A percentile compares a stretch with the other conserved stretches of the same genome.
Conservation (phyloP, 192 early-diverging fungal genomes). For the Backusella australiensis region DNA sequence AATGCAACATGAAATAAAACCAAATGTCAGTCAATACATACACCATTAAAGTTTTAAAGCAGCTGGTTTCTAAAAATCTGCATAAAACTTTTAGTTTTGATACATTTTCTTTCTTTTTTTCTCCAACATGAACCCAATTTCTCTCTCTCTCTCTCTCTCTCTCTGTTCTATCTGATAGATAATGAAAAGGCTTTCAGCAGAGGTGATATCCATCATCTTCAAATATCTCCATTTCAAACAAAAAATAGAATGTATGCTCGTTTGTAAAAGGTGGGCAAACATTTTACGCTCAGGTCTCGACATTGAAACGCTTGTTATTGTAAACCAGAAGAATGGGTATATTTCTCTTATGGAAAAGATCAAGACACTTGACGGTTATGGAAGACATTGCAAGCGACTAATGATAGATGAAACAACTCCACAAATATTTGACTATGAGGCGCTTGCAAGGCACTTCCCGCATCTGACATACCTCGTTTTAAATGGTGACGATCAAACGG, state of each 20-base stretch:
- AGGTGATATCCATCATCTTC: neutral
- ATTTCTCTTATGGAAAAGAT: neutral
- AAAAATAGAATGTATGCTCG: neutral
- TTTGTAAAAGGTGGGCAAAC: neutral
- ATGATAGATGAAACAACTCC: neutral
- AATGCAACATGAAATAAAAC: neutral
- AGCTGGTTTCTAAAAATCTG: neutral
- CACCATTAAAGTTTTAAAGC: neutral
- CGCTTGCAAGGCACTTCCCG: neutral
- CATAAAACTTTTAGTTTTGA: neutral
- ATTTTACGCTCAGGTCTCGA: neutral
- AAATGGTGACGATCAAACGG: neutral
- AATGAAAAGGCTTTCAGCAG: conserved; percentile 1
- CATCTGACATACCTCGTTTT: neutral
- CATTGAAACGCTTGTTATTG: neutral
- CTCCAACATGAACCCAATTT: neutral
- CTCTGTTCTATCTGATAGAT: neutral
- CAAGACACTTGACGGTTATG: neutral
- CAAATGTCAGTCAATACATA: neutral
- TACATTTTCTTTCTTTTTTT: neutral
- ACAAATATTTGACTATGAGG: neutral
- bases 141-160: neutral
- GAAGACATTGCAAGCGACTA: neutral
- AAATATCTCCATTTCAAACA: neutral
- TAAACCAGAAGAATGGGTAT: neutral